Conservation (phyloP, 805 yeast genomes). For the Monosporozyma unispora region DNA sequence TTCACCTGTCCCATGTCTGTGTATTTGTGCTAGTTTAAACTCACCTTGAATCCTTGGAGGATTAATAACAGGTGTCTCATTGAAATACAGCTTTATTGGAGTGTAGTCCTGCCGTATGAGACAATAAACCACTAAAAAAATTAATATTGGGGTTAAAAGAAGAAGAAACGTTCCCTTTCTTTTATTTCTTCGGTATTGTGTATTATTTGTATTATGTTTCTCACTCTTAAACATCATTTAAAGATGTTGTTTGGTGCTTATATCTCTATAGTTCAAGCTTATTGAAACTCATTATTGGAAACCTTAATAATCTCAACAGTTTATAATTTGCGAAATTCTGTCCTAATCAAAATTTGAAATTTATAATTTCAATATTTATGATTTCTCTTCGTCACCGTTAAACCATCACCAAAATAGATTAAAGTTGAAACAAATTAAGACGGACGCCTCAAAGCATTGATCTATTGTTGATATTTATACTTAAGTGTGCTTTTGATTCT, state of each 20-base stretch:
- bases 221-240: not conserved
- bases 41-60: not conserved
- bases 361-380: not conserved
- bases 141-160: not conserved
- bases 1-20: conserved; percentile 20
- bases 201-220: not conserved
- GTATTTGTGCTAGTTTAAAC: conserved; percentile 17
- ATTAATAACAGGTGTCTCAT: not conserved
- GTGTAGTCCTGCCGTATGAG: not conserved
- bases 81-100: not conserved
- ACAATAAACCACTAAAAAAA: not conserved
- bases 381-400: not conserved
- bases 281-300: no score
- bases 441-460: not conserved
- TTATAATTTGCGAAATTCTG: not conserved
- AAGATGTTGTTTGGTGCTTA: not conserved
- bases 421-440: not conserved
- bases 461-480: not conserved
- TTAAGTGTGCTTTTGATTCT: not conserved
- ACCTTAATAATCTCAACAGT: not conserved
- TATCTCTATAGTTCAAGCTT: no score
- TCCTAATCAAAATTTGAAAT: not conserved
- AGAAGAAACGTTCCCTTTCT: not conserved
- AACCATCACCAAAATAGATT: not conserved
- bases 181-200: not conserved